phyloP scores from a whole-genome alignment of 139 green algal species.

The Ettlia oleoabundans region DNA sequence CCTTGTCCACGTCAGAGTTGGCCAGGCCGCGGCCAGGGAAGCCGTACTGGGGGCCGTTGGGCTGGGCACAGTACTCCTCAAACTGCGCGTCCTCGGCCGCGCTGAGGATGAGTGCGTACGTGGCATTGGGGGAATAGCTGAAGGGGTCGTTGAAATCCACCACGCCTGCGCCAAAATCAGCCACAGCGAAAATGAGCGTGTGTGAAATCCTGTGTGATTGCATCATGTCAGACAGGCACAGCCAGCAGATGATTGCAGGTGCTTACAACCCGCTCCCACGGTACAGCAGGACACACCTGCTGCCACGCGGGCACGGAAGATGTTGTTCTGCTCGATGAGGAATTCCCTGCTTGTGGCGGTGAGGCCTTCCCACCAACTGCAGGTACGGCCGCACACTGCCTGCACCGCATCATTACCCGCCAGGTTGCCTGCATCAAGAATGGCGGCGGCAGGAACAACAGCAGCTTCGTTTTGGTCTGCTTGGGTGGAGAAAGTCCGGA shows the following conservation, averaged over 20 bases:
- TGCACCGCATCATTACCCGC: conserved; percentile 3
- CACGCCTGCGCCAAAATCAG: conserved; percentile 13
- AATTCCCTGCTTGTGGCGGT: neutral
- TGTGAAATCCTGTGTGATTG: too few species aligned
- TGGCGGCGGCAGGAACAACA: too few species aligned
- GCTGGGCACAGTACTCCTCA: conserved; percentile 49
- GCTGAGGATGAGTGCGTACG: conserved; percentile 37
- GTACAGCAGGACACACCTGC: neutral
- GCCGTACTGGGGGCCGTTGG: conserved; percentile 45
- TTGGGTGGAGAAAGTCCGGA: too few species aligned
- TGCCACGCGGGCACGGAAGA: conserved; percentile 17
- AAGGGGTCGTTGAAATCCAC: conserved; percentile 37
- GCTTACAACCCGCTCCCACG: neutral
- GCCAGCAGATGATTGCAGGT: too few species aligned
- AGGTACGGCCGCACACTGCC: conserved; percentile 66
- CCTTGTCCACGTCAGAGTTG: conserved; percentile 15
- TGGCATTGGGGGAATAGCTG: conserved; percentile 14
- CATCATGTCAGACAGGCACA: too few species aligned
- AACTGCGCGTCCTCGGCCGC: conserved; percentile 50
- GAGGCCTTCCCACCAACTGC: conserved; percentile 56
- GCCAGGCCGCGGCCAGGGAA: conserved; percentile 50
- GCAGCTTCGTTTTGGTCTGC: too few species aligned
- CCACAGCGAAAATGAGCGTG: neutral
- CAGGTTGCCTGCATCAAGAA: neutral
- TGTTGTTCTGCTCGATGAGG: conserved; percentile 10